A percentile compares a stretch with the other conserved stretches of the same genome.
Evolutionary conservation across 768 basidiomycete genomes (phyloP).

Genomic region (Suillus bovinus): DNA sequence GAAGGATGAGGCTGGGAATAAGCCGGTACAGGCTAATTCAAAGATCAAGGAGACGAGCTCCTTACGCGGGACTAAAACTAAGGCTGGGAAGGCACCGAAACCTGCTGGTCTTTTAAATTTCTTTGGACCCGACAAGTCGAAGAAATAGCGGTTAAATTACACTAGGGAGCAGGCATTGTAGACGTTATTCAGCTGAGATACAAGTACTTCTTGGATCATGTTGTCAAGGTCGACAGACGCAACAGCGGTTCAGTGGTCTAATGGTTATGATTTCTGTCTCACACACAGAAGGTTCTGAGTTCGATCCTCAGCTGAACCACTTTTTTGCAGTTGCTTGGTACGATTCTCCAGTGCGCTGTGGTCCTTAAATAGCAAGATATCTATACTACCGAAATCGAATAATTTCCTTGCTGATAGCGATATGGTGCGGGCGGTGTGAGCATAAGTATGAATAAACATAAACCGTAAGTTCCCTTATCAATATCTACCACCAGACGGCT

Average conservation of each 20-base stretch:
- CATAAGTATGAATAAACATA: neutral
- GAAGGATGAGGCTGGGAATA: conserved; percentile 24
- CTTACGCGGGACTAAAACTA: conserved; percentile 18
- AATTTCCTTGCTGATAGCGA: too few species aligned
- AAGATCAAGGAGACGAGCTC: conserved; percentile 20
- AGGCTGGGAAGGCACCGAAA: conserved; percentile 19
- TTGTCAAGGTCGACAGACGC: too few species aligned
- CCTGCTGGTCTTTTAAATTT: conserved; percentile 34
- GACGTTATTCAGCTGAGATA: neutral
- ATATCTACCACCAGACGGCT: conserved; percentile 58
- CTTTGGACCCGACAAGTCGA: conserved; percentile 32
- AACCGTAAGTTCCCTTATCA: neutral
- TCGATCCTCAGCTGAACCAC: conserved; percentile 47
- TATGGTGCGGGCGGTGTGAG: neutral
- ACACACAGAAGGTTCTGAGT: conserved; percentile 49
- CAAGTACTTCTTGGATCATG: neutral
- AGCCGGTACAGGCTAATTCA: conserved; percentile 19
- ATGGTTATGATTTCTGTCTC: conserved; percentile 52
- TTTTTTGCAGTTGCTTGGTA: conserved; percentile 16
- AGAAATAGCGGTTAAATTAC: conserved; percentile 20
- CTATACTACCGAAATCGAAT: neutral
- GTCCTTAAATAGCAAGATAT: too few species aligned
- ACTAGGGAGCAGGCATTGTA: neutral
- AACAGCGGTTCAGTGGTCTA: conserved; percentile 43
- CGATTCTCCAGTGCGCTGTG: neutral